Evolutionary conservation across 2,329 filamentous ascomycete species (phyloP).

Genomic region (Pseudogymnoascus sp.): DNA sequence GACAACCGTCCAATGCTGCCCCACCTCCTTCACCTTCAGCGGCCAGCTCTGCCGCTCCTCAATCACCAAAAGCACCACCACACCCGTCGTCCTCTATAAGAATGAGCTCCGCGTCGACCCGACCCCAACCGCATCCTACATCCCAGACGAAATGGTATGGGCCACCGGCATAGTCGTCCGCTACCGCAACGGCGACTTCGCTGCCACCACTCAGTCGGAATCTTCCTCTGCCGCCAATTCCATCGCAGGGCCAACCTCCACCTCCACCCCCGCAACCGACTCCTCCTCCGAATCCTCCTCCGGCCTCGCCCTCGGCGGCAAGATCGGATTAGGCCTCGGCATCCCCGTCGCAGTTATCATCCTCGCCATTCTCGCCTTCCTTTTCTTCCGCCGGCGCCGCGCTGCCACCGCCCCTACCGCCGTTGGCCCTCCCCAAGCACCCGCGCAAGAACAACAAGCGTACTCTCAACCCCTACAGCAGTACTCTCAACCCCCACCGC

Average conservation of each 20-base stretch:
- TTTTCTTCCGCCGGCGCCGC: slow-evolving; percentile 25
- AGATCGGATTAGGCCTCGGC: slow-evolving; percentile 25
- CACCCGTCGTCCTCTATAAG: not conserved
- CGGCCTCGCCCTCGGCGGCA: slow-evolving; percentile 20
- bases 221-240: not conserved
- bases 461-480: not conserved
- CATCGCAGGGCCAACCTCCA: not conserved
- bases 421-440: not conserved
- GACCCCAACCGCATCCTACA: not conserved
- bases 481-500: not conserved
- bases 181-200: not conserved
- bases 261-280: not conserved
- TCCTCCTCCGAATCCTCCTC: slow-evolving; percentile 4
- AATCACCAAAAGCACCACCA: not conserved
- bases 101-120: not conserved
- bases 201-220: not conserved
- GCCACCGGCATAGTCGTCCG: not conserved
- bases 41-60: not conserved
- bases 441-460: not conserved
- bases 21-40: not conserved
- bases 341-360: slow-evolving; percentile 26
- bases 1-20: not conserved
- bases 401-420: not conserved
- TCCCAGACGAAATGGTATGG: not conserved
- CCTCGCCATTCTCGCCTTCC: slow-evolving; percentile 20